Base-by-base conservation (phyloP, 805 yeast species). In the Yamadazyma endophytica region DNA sequence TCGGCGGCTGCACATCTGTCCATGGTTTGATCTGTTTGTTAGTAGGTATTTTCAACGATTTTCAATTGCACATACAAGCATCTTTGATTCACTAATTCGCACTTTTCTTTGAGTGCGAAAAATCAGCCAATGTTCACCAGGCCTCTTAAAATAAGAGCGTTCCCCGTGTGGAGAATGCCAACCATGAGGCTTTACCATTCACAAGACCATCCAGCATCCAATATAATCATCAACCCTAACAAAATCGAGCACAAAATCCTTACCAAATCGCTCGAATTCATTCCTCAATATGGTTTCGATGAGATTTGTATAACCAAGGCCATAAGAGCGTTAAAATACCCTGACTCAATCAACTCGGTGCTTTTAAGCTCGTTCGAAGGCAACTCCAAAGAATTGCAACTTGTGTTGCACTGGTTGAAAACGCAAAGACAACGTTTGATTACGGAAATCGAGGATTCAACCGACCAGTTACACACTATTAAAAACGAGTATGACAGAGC, bases 261-360 rank as follows among this genome's bases (percentile, higher is more conserved):
- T 31, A 42, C 51, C 24, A 56, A 58, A 34, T 57, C 72, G 1
- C 31, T 63, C 7, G 58, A 54, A 14, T 50, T 49, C 31, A 73
- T 79, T 17, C 82, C 83, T 5, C 43, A 49, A 24, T 54, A 48
- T 30, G 86, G 86, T 4, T 78, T 79, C 53, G 48, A 59, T 14
- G 54, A 61, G 13, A 52, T 48, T 28, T 70, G 82, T 20, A 58
- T 80, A 4, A 57, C 68, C 3, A 56, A 62, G 24, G 76, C 79
- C 12, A 64, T 73, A 11, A 60, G 78, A 24, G 59, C 44, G 2
- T 52, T 64, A 41, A 69, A 72, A 5, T 70, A 71, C 45, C 61
- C 73, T 28, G 86, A 80, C 58, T 73, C 49, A 36, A 68, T 71
- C 9, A 61, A 54, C 26, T 59, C 68, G 3, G 52, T 65, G 1